A percentile compares a stretch with the other conserved stretches of the same genome.
These are phyloP conservation scores for Peribolospora baueri DNA, from an alignment of 768 basidiomycete species.

Conservation along the genomic window DNA sequence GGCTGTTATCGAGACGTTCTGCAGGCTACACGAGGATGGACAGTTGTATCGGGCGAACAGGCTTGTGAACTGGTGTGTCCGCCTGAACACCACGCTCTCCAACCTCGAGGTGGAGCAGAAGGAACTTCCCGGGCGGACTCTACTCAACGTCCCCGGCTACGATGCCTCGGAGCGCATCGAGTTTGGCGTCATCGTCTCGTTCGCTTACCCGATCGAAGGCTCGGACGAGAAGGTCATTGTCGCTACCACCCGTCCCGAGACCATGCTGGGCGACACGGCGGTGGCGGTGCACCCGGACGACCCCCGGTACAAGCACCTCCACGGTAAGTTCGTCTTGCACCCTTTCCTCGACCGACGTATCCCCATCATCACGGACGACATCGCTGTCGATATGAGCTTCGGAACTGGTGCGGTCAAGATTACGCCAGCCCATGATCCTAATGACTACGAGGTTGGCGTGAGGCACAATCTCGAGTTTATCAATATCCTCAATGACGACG, in stretches of 20 bases:
- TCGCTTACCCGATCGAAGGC: conserved; percentile 71
- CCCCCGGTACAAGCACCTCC: conserved; percentile 77
- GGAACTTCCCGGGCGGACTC: conserved; percentile 54
- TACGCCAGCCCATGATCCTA: conserved; percentile 90
- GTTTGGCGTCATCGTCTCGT: conserved; percentile 89
- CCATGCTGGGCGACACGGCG: conserved; percentile 93
- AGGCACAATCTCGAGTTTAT: conserved; percentile 75
- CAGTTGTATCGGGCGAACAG: conserved; percentile 85
- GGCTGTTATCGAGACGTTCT: conserved; percentile 81
- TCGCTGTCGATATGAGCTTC: conserved; percentile 74
- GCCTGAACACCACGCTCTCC: conserved; percentile 86
- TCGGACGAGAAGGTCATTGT: conserved; percentile 80
- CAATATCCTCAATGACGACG: conserved; percentile 87
- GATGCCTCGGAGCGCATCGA: conserved; percentile 86
- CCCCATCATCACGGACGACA: conserved; percentile 64
- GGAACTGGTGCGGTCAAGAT: conserved; percentile 98
- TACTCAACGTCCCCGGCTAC: conserved; percentile 80
- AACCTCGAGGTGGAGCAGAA: conserved; percentile 94
- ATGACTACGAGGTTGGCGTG: conserved; percentile 82
- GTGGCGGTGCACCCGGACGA: conserved; percentile 92
- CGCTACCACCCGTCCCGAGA: conserved; percentile 93
- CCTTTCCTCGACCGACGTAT: conserved; percentile 69
- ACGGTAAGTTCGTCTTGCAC: conserved; percentile 64
- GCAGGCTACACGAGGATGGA: conserved; percentile 68
- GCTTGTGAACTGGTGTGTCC: conserved; percentile 93